Evolutionary conservation across 495 filamentous ascomycete species (phyloP).

Genomic region (Astrocystis sublimbata): DNA sequence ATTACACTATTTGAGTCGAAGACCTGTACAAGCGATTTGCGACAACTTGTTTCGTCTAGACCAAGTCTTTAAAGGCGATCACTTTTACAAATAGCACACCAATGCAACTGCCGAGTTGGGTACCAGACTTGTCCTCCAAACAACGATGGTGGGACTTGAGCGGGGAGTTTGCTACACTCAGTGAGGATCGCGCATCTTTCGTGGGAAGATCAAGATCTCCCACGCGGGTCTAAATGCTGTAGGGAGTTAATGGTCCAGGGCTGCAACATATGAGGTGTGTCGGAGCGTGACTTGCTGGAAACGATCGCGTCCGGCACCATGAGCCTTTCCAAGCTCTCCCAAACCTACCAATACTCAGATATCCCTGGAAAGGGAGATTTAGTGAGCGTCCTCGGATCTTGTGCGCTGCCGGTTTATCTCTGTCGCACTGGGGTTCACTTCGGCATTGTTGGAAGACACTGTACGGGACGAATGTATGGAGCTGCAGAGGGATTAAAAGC

Average conservation of each 20-base stretch:
- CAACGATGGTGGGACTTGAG: neutral
- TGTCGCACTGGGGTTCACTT: neutral
- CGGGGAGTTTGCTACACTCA: neutral
- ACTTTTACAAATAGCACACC: neutral
- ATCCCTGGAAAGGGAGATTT: neutral
- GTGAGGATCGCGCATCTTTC: neutral
- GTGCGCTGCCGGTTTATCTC: neutral
- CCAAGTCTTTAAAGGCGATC: neutral
- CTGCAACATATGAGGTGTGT: neutral
- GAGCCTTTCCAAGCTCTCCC: neutral
- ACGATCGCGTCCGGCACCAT: neutral
- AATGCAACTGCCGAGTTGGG: neutral
- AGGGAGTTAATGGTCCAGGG: neutral
- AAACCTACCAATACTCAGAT: neutral
- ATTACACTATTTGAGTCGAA: neutral
- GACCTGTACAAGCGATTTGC: neutral
- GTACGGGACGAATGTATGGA: neutral
- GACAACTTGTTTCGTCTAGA: neutral
- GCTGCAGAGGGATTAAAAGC: neutral
- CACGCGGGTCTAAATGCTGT: neutral
- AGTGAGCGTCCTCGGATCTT: neutral
- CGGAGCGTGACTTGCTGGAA: neutral
- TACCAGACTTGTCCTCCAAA: conserved; percentile 1
- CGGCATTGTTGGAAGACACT: neutral
- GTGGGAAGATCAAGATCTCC: neutral